Conservation (phyloP, 148 eudicot genomes). For the Persicaria maculosa region DNA sequence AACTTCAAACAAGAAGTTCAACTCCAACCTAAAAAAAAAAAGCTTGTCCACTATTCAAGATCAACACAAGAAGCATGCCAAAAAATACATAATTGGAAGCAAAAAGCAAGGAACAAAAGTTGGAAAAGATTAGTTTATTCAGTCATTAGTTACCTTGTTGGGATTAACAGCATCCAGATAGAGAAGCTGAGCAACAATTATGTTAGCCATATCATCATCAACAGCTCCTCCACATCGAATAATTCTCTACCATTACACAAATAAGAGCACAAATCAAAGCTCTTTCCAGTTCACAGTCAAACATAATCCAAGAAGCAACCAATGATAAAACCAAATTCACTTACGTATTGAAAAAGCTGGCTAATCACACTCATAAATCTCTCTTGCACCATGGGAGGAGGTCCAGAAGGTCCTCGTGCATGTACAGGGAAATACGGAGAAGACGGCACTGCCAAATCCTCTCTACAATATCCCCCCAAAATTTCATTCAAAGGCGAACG, state of each 20-base stretch:
- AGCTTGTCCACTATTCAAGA: neutral
- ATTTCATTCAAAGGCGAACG: neutral
- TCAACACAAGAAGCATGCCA: neutral
- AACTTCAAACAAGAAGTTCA: neutral
- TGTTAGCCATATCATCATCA: constrained; percentile 93
- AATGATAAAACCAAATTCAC: constrained; percentile 11
- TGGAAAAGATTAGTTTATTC: neutral
- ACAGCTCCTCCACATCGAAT: constrained; percentile 93
- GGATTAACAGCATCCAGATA: constrained; percentile 97
- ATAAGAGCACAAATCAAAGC: constrained; percentile 4
- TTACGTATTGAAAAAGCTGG: constrained; percentile 81
- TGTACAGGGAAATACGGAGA: constrained; percentile 60
- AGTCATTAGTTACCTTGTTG: constrained; percentile 41
- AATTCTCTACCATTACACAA: constrained; percentile 43
- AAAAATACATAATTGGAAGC: neutral
- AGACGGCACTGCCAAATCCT: constrained; percentile 65
- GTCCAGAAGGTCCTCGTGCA: constrained; percentile 65
- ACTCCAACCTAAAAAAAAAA: neutral
- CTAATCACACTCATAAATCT: constrained; percentile 70
- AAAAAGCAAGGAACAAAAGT: neutral
- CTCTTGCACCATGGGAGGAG: constrained; percentile 74
- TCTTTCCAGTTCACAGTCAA: neutral
- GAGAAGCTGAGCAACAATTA: constrained; percentile 83
- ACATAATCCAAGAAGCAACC: neutral
- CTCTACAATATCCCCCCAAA: constrained; percentile 27